Conservation (phyloP, 495 filamentous ascomycete species). For the Penicillium samsonianum region DNA sequence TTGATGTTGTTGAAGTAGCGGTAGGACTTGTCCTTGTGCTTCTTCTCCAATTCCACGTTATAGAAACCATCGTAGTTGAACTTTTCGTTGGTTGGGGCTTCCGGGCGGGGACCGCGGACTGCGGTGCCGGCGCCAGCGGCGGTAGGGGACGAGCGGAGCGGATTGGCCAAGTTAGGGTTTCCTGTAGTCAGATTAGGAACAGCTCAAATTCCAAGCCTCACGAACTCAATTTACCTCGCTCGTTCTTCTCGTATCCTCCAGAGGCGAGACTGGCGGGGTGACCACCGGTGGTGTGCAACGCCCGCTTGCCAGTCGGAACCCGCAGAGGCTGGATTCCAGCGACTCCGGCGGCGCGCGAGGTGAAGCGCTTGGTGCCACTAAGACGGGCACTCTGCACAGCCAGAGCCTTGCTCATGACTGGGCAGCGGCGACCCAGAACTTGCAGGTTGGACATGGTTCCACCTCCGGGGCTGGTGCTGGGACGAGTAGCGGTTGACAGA, state of each 20-base stretch:
- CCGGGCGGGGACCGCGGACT: constrained; percentile 40
- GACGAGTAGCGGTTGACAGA: constrained; percentile 77
- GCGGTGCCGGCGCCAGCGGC: constrained; percentile 25
- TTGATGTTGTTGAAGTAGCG: constrained; percentile 99
- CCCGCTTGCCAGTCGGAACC: constrained; percentile 56
- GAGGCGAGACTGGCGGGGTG: constrained; percentile 74
- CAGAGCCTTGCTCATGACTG: constrained; percentile 97
- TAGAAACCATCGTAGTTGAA: constrained; percentile 96
- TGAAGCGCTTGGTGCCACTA: constrained; percentile 48
- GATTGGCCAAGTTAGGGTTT: constrained; percentile 28
- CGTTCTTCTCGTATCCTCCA: constrained; percentile 57
- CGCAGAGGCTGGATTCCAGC: constrained; percentile 37
- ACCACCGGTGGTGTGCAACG: constrained; percentile 74
- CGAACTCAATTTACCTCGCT: constrained; percentile 52
- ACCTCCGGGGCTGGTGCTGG: constrained; percentile 70
- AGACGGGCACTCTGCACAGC: constrained; percentile 77
- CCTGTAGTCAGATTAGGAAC: constrained; percentile 24
- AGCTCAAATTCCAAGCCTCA: not conserved
- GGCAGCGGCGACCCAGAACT: constrained; percentile 90
- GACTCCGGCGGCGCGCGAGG: constrained; percentile 41
- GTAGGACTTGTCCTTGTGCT: constrained; percentile 99
- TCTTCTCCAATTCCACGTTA: constrained; percentile 85
- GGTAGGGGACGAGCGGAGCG: constrained; percentile 22
- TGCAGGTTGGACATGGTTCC: constrained; percentile 97
- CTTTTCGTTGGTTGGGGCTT: constrained; percentile 51